phyloP scores from a whole-genome alignment of 352 stramenopile genomes.

The Pythium volutum region DNA sequence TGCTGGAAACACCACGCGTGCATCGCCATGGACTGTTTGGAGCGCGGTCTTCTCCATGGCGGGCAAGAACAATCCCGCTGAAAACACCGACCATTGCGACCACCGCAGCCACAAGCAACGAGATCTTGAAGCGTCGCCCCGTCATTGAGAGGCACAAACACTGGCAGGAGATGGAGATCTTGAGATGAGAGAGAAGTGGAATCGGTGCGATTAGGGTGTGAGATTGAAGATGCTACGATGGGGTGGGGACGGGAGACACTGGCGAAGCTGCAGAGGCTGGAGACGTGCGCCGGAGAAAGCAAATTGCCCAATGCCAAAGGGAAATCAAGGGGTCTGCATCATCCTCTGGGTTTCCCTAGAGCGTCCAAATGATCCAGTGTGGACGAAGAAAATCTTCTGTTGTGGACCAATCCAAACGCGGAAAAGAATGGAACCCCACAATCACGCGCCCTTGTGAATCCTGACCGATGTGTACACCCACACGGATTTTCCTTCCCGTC shows the following conservation, averaged over 20 bases:
- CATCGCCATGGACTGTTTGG: neutral
- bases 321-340: no score
- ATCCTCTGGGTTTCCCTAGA: no score
- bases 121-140: neutral
- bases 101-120: neutral
- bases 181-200: neutral
- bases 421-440: no score
- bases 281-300: neutral
- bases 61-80: neutral
- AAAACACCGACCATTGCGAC: neutral
- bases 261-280: neutral
- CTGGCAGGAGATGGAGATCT: neutral
- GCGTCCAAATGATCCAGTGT: no score
- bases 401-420: no score
- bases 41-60: neutral
- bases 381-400: no score
- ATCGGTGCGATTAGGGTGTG: no score
- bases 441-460: no score
- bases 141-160: neutral
- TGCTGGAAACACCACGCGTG: no score
- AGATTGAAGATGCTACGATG: neutral
- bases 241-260: neutral
- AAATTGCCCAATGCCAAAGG: slow-evolving; percentile 3
- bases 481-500: no score
- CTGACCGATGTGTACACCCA: no score